Evolutionary conservation across 495 filamentous ascomycete genomes (phyloP), one percentile per base, ranked within the genome.

Genomic region (Hypoxylon rickii): DNA sequence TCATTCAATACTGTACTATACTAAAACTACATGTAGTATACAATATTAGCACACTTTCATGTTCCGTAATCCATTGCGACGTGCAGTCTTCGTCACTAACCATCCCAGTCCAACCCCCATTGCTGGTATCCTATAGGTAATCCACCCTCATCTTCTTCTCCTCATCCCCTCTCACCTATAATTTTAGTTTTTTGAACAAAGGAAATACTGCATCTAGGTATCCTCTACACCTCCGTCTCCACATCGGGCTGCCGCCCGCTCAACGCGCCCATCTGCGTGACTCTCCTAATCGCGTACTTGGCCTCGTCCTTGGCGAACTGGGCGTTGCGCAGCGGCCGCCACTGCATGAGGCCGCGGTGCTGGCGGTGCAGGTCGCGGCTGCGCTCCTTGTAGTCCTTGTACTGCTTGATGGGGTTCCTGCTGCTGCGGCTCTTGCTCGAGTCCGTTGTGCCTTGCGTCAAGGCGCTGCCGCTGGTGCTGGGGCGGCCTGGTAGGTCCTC

Each of bases 311-410:
- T 89, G 31, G 85, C 86, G 51, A 89, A 89, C 68, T 82, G 81
- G 49, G 79, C 72, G 59, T 87, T 85, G 59, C 87, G 70, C 74
- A 86, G 80, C 18, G 87, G 86, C 66, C 82, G 86, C 86, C 87
- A 90, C 67, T 89, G 87, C 86, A 89, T 89, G 61, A 88, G 51
- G 7, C 86, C 87, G 26, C 86, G 73, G 55, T 89, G 86, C 71
- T 87, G 86, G 11, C 87, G 72, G 61, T 87, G 83, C 58, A 88
- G 69, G 18, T 83, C 78, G 44, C 77, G 55, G 58, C 76, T 79
- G 20, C 69, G 53, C 33, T 73, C 74, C 69, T 77, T 79, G 64
- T 86, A 87, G 54, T 79, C 75, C 54, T 71, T 73, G 57, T 76
- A 78, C 57, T 71, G 63, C 59, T 70, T 69, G 43, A 77, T 67